A percentile compares a stretch with the other conserved stretches of the same genome.
These are phyloP conservation scores for Dacryopinax spathularia DNA, from an alignment of 768 basidiomycete species.

Conservation along the genomic window DNA sequence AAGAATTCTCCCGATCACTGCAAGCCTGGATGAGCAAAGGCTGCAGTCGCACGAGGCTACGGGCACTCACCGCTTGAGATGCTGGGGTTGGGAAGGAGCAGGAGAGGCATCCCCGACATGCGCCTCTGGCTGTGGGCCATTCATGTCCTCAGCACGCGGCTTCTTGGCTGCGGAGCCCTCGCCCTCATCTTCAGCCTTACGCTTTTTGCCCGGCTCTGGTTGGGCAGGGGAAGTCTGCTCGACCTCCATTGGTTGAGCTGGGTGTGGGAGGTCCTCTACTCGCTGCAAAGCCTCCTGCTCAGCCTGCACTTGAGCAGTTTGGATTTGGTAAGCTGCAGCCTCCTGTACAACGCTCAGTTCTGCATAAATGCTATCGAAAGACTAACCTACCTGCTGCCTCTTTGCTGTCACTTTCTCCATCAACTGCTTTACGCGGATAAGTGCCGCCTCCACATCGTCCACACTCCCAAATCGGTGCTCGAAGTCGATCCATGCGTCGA, in stretches of 20 bases:
- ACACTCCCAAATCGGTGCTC: constrained; percentile 71
- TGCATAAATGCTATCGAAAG: neutral
- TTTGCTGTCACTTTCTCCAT: neutral
- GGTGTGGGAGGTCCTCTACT: neutral
- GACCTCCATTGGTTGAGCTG: constrained; percentile 8
- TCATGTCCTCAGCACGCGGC: neutral
- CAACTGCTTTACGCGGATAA: neutral
- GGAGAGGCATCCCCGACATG: neutral
- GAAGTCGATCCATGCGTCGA: constrained; percentile 81
- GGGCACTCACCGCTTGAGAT: constrained; percentile 8
- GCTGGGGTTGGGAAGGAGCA: neutral
- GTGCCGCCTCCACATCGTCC: constrained; percentile 39
- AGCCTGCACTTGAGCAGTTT: constrained; percentile 4
- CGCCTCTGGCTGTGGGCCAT: neutral
- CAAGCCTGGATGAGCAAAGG: neutral
- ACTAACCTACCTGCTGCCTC: constrained; percentile 2
- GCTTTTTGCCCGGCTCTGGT: constrained; percentile 13
- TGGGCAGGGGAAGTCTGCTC: neutral
- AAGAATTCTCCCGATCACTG: constrained; percentile 91
- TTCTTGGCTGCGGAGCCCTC: neutral
- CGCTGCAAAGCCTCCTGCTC: neutral
- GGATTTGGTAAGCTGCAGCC: neutral
- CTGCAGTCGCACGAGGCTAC: neutral
- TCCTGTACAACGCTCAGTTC: constrained; percentile 2
- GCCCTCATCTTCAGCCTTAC: constrained; percentile 15